phyloP scores from a whole-genome alignment of 192 early-diverging fungal species.

The Podila epicladia region DNA sequence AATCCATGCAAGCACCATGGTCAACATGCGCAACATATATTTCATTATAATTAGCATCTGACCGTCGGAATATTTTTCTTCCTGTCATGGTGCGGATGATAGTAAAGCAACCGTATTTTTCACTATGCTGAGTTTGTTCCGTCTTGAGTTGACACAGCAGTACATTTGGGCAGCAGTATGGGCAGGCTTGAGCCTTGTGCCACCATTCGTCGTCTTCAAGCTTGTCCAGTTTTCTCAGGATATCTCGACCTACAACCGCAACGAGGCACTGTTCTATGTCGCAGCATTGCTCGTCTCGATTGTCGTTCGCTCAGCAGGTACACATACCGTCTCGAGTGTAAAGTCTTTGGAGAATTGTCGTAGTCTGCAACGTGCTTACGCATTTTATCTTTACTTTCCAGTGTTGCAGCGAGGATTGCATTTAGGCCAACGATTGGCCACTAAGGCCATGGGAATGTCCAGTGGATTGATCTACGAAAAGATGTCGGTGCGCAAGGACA shows the following conservation, averaged over 20 bases:
- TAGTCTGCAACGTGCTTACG: neutral
- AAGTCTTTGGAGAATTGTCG: neutral
- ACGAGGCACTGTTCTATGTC: constrained; percentile 45
- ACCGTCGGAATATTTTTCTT: neutral
- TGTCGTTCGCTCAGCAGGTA: constrained; percentile 34
- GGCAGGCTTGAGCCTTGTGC: constrained; percentile 35
- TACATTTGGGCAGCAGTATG: constrained; percentile 32
- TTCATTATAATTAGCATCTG: neutral
- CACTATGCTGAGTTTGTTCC: constrained; percentile 41
- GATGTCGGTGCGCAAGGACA: constrained; percentile 44
- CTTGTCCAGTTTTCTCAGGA: constrained; percentile 31
- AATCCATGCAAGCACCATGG: neutral
- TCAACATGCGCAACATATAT: neutral
- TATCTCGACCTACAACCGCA: constrained; percentile 39
- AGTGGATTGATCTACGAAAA: constrained; percentile 46
- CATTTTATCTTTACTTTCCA: neutral
- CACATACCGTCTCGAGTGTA: neutral
- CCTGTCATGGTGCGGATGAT: neutral
- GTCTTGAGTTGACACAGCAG: constrained; percentile 22
- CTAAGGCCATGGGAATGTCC: constrained; percentile 45
- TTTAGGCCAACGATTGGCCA: constrained; percentile 33
- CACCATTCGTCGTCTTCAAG: constrained; percentile 43
- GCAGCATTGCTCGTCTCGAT: constrained; percentile 27
- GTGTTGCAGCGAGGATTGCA: constrained; percentile 44
- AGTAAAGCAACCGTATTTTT: constrained; percentile 37